These are phyloP conservation scores for Wickerhamomyces bisporus DNA, from an alignment of 805 yeast species.

Conservation along the genomic window DNA sequence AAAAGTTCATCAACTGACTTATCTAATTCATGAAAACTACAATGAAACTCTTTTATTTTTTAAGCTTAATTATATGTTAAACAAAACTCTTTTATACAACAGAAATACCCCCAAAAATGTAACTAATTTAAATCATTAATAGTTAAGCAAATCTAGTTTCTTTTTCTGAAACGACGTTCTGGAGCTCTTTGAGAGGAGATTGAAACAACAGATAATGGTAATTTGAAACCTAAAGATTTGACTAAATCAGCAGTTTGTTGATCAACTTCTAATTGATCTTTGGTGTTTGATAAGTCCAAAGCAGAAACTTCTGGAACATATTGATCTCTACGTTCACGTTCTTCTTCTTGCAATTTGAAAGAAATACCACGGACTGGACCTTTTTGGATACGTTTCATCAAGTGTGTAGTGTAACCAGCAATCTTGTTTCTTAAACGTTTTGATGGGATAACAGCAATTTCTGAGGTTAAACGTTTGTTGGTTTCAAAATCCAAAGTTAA, in stretches of 20 bases:
- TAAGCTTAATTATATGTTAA: constrained; percentile 5
- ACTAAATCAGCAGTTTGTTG: constrained; percentile 94
- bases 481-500: constrained; percentile 98
- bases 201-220: constrained; percentile 80
- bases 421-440: constrained; percentile 99
- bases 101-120: constrained; percentile 2
- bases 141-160: constrained; percentile 50
- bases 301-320: constrained; percentile 99
- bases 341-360: constrained; percentile 99
- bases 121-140: constrained; percentile 6
- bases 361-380: constrained; percentile 99
- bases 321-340: constrained; percentile 99
- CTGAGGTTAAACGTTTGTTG: constrained; percentile 99
- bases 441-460: constrained; percentile 98
- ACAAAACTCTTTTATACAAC: constrained; percentile 14
- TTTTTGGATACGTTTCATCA: constrained; percentile 99
- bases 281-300: constrained; percentile 94
- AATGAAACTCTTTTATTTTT: constrained; percentile 10
- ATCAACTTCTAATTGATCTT: constrained; percentile 95
- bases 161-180: constrained; percentile 88
- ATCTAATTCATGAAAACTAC: too few species aligned
- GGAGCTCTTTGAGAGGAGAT: constrained; percentile 85
- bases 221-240: constrained; percentile 85
- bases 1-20: constrained; percentile 27
- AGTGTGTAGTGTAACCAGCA: constrained; percentile 99